Base-by-base conservation (phyloP, 768 basidiomycete genomes). In the Myochromella boudieri region DNA sequence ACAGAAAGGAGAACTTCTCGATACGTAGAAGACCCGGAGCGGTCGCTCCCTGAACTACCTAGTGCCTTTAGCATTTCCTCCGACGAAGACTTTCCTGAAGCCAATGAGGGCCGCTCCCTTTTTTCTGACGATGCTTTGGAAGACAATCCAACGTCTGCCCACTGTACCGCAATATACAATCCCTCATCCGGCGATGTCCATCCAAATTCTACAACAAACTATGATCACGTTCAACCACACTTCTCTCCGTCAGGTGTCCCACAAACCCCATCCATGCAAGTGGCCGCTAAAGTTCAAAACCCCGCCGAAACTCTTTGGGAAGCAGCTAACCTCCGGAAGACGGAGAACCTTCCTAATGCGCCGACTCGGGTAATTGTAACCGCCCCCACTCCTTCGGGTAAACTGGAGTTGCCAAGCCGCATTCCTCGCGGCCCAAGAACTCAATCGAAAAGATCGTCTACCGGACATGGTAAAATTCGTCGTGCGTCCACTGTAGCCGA, bases 361-460 rank as follows among this genome's bases (percentile, higher is more conserved):
- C 76, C 76, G 3, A 77, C 76, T 17, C 76, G 68, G 49, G 76
- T 78, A 14, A 77, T 78, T 27, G 71, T 78, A 7, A 80, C 76
- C 4, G 76, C 76, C 6, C 74, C 78, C n/a, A 79, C 77, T 0
- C 77, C 77, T 14, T 70, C 67, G 6, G 59, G 58, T 25, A 66
- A 68, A 46, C 59, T 58, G 26, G 54, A 59, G 40, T 68, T 62
- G 14, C 62, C 65, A 14, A 66, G 58, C 44, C 68, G 71, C 27
- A 65, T 72, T 41, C 73, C 71, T 34, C 67, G 69, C 22, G 77
- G 77, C 2, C 72, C 78, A 14, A 71, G 73, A 18, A 49, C 61
- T 6, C 68, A 60, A 18, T 62, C 68, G 4, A 57, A 62, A 55
- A 68, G 65, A 50, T 57, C 48, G 7, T 63, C 65, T 3, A 55